Percentiles rank a stretch among this genome's conserved stretches.
phyloP scores from a whole-genome alignment of 2,329 filamentous ascomycete species.

The Botrytis deweyae region DNA sequence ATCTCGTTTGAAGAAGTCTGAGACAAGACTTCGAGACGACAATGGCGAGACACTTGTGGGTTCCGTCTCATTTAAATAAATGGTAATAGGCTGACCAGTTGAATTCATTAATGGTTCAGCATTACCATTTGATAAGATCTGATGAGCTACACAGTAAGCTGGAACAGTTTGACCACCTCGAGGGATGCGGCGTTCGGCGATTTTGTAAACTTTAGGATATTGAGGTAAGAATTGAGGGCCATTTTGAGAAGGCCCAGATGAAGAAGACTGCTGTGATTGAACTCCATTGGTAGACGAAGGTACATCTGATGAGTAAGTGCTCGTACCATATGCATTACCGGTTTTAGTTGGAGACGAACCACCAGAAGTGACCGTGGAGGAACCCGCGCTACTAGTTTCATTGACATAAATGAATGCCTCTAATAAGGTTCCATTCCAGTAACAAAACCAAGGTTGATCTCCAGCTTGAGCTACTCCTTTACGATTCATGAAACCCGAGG shows the following conservation, averaged over 20 bases:
- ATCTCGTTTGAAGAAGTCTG: slow-evolving; percentile 6
- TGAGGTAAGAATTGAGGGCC: slow-evolving; percentile 36
- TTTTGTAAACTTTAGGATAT: slow-evolving; percentile 61
- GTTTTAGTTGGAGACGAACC: not conserved
- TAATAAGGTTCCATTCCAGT: slow-evolving; percentile 66
- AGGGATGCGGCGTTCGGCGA: slow-evolving; percentile 59
- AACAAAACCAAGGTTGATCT: slow-evolving; percentile 67
- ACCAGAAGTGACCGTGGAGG: slow-evolving; percentile 15
- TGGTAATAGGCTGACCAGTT: slow-evolving; percentile 30
- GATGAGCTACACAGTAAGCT: slow-evolving; percentile 66
- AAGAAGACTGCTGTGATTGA: slow-evolving; percentile 12
- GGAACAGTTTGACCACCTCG: slow-evolving; percentile 38
- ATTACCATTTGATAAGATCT: slow-evolving; percentile 53
- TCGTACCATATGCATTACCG: not conserved
- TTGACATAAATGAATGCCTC: slow-evolving; percentile 67
- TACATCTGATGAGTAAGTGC: slow-evolving; percentile 24
- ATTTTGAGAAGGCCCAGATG: slow-evolving; percentile 24
- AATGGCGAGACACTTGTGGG: slow-evolving; percentile 27
- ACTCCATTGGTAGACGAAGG: slow-evolving; percentile 36
- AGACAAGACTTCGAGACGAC: slow-evolving; percentile 14
- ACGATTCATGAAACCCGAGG: slow-evolving; percentile 29
- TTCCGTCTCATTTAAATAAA: slow-evolving; percentile 37
- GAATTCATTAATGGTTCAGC: slow-evolving; percentile 29
- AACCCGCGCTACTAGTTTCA: slow-evolving; percentile 39
- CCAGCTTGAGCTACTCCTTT: slow-evolving; percentile 49